Base-by-base conservation (phyloP, 2,329 filamentous ascomycete species). In the Penicillium sp. region DNA sequence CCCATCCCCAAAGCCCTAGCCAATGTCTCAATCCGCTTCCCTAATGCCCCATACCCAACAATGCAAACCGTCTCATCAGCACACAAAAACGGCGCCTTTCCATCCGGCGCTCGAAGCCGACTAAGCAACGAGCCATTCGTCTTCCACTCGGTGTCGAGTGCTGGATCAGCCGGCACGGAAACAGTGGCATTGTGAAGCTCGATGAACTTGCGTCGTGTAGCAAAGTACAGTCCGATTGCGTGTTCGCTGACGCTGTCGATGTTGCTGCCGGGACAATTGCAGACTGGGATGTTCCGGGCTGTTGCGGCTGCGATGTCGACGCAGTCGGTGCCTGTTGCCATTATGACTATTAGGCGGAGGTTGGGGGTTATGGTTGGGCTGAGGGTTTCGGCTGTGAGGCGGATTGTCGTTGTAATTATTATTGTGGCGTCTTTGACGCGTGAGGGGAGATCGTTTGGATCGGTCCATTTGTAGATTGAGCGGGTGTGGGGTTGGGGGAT, bases 201-300 rank as follows among this genome's bases (percentile, higher is more conserved):
- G 18, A 75, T 60, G 7, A 76, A 65, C 42, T 68, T 66, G 37
- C 75, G 64, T 42, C 76, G 67, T 10, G 74, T 61, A 2, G 75
- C 75, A 52, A 76, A 77, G 58, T 77, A 78, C 41, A 79, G 60
- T 19, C 69, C 73, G 39, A 79, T 69, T 4, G 75, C 76, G 65
- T 79, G 77, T 58, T 79, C 76, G 31, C 67, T 69, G 19, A 78
- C 76, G 30, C 70, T 66, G 36, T 75, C 70, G 30, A 77, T 68
- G 49, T 78, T 78, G 16, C 75, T 70, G 13, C 67, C 69, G 6
- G 75, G 75, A 31, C 71, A 73, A 48, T 77, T 76, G 36, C 69
- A 72, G 14, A 79, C 70, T 4, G 67, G 65, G 38, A 80, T 68
- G 19, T 72, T 72, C 10, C 73, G 68, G 16, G 66, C 63, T 28